phyloP scores from a whole-genome alignment of 1,139 yeast genomes.

The Blastobotrys elegans region DNA sequence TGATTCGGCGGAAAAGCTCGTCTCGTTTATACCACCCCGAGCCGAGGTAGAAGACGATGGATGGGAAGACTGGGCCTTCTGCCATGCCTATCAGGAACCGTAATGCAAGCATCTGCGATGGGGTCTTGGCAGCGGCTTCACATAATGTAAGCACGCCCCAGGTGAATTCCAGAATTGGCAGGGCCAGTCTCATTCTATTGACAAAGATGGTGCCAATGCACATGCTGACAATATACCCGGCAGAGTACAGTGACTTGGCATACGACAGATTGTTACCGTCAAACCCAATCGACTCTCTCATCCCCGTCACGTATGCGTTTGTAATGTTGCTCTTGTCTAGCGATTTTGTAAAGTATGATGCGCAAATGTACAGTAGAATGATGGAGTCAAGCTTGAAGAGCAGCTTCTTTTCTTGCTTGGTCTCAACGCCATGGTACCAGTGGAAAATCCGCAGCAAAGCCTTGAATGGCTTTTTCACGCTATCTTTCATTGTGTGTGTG shows the following conservation, averaged over 20 bases:
- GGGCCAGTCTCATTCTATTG: constrained; percentile 32
- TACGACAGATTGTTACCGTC: constrained; percentile 61
- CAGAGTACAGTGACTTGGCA: constrained; percentile 53
- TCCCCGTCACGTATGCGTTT: constrained; percentile 40
- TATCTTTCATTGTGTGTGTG: not conserved
- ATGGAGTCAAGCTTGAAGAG: constrained; percentile 32
- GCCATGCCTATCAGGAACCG: constrained; percentile 55
- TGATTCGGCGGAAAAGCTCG: constrained; percentile 47
- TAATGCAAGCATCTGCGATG: constrained; percentile 48
- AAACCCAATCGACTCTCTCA: constrained; percentile 38
- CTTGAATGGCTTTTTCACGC: not conserved
- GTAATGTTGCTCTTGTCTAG: constrained; percentile 35
- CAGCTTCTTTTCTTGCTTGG: constrained; percentile 28
- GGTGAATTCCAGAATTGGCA: constrained; percentile 42
- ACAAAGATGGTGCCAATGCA: constrained; percentile 35
- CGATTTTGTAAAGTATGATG: constrained; percentile 32
- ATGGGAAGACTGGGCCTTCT: constrained; percentile 60
- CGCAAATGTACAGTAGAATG: constrained; percentile 30
- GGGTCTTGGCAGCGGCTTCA: constrained; percentile 41
- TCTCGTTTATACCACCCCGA: constrained; percentile 43
- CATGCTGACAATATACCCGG: constrained; percentile 50
- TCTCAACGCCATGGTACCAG: constrained; percentile 34
- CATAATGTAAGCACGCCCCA: constrained; percentile 57
- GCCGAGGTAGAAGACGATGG: constrained; percentile 49
- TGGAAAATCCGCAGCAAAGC: not conserved